phyloP scores from a whole-genome alignment of 768 basidiomycete species.

The Pulveroboletus sp. region DNA sequence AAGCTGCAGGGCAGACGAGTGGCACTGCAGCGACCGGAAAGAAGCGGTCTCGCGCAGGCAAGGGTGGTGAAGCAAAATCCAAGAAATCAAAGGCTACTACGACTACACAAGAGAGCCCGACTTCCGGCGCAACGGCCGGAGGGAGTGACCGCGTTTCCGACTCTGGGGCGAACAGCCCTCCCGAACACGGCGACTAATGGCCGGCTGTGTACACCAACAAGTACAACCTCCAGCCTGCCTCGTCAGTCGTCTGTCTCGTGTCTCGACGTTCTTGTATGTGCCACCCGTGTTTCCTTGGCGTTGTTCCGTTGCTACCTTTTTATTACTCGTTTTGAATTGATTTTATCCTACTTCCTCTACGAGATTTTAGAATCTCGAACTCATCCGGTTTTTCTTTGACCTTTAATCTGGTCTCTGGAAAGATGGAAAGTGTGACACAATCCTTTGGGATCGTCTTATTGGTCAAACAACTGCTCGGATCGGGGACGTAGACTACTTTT shows the following conservation, averaged over 20 bases:
- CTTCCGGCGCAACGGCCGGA: conserved; percentile 22
- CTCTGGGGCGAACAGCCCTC: conserved; percentile 20
- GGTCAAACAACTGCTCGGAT: conserved; percentile 27
- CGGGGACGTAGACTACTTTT: conserved; percentile 16
- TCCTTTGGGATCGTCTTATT: conserved; percentile 25
- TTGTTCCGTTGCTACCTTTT: neutral
- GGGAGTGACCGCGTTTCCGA: conserved; percentile 28
- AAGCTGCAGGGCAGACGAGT: conserved; percentile 14
- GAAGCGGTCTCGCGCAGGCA: conserved; percentile 30
- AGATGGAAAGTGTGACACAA: conserved; percentile 13
- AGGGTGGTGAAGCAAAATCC: conserved; percentile 26
- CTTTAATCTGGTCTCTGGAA: conserved; percentile 25
- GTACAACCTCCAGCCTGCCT: neutral
- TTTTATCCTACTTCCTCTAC: conserved; percentile 22
- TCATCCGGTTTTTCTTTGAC: conserved; percentile 27
- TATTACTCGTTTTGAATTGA: conserved; percentile 20
- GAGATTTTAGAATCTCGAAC: conserved; percentile 15
- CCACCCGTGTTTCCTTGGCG: conserved; percentile 3
- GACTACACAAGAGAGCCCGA: conserved; percentile 13
- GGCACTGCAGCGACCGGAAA: conserved; percentile 18
- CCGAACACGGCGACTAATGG: conserved; percentile 22
- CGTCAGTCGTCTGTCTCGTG: conserved; percentile 2
- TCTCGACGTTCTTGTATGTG: conserved; percentile 12
- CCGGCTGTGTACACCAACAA: neutral
- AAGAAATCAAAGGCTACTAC: conserved; percentile 30